These are phyloP conservation scores for Melastoma malabathricum DNA, from an alignment of 345 rosid species.

Conservation along the genomic window DNA sequence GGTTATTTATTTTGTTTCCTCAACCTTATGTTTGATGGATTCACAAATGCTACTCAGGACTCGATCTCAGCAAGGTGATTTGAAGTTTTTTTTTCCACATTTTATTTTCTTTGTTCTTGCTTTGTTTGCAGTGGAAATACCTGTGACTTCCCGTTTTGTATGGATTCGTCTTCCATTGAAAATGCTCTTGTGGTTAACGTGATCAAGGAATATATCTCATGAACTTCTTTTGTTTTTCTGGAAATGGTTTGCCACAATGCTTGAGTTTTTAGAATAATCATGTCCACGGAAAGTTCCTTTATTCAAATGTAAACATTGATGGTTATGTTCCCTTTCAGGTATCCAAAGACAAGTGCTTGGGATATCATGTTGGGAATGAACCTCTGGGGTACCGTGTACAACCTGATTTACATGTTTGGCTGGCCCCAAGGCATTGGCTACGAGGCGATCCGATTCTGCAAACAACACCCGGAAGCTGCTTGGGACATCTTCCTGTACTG, in stretches of 20 bases:
- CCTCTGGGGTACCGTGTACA: conserved; percentile 89
- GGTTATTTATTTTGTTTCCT: conserved; percentile 89
- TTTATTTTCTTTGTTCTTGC: not conserved
- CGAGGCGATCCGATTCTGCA: conserved; percentile 63
- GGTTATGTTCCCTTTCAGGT: conserved; percentile 26
- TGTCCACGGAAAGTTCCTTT: too few species aligned
- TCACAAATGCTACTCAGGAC: conserved; percentile 97
- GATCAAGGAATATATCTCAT: too few species aligned
- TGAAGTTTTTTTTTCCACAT: not conserved
- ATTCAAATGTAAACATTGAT: too few species aligned
- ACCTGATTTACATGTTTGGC: conserved; percentile 80
- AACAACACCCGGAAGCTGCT: conserved; percentile 78
- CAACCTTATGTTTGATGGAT: conserved; percentile 94
- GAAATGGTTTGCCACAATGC: too few species aligned
- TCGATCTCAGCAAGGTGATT: conserved; percentile 63
- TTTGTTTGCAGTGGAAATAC: not conserved
- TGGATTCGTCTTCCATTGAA: too few species aligned
- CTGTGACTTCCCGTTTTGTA: too few species aligned
- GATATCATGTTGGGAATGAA: conserved; percentile 97
- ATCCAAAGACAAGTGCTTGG: conserved; percentile 85
- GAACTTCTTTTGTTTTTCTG: too few species aligned
- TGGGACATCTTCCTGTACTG: conserved; percentile 79
- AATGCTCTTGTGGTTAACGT: too few species aligned
- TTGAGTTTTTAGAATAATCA: too few species aligned
- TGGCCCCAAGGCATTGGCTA: conserved; percentile 65